Evolutionary conservation across 2,329 filamentous ascomycete species (phyloP).

Genomic region (Pseudocercospora fijiensis): DNA sequence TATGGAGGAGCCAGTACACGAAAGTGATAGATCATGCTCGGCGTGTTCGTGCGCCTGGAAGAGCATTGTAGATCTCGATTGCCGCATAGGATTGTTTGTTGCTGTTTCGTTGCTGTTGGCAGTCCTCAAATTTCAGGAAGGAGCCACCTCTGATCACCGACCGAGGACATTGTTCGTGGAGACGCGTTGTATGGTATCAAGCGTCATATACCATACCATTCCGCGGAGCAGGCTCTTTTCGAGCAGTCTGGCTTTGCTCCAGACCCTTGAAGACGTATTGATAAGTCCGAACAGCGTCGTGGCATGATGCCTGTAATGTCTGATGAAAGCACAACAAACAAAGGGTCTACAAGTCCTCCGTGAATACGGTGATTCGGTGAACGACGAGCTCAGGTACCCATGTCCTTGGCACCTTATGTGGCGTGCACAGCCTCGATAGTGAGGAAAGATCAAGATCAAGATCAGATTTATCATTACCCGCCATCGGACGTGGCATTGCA

Average conservation of each 20-base stretch:
- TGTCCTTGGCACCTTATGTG: background rate
- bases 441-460: too few species aligned
- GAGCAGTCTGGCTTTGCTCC: background rate
- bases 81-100: background rate
- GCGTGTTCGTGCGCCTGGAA: background rate
- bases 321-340: background rate
- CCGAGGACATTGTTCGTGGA: too few species aligned
- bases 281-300: background rate
- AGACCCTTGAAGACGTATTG: background rate
- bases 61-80: background rate
- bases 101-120: too few species aligned
- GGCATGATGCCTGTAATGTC: background rate
- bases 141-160: too few species aligned
- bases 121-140: too few species aligned
- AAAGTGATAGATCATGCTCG: background rate
- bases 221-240: background rate
- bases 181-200: too few species aligned
- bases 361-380: background rate
- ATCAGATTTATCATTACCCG: background rate
- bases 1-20: slow-evolving; percentile 1
- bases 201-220: background rate
- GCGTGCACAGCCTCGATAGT: background rate
- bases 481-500: background rate
- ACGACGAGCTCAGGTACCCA: background rate
- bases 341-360: background rate